Evolutionary conservation across 1,139 yeast genomes (phyloP).

Genomic region (Hyphopichia pseudoburtonii): DNA sequence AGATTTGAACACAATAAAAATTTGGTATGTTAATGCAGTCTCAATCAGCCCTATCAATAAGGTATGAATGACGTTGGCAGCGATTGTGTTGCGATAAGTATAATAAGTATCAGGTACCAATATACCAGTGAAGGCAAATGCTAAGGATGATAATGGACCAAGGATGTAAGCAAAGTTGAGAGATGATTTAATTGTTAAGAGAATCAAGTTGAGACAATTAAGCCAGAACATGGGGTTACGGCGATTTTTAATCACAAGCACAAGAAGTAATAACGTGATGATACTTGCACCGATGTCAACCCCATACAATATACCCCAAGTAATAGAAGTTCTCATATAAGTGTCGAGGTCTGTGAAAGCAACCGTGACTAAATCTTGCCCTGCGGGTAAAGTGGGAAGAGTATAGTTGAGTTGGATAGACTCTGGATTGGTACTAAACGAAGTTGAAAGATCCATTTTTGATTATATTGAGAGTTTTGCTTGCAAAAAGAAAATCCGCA

Average conservation of each 20-base stretch:
- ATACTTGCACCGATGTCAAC: conserved; percentile 30
- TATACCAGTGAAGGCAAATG: conserved; percentile 52
- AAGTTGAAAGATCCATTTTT: background rate
- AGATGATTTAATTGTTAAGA: conserved; percentile 57
- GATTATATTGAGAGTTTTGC: background rate
- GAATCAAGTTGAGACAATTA: conserved; percentile 58
- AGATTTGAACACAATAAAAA: conserved; percentile 61
- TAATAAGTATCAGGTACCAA: conserved; percentile 23
- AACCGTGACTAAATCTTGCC: background rate
- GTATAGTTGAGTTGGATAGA: background rate
- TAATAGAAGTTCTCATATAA: conserved; percentile 9
- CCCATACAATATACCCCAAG: conserved; percentile 20
- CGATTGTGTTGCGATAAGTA: conserved; percentile 43
- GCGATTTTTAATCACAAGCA: conserved; percentile 46
- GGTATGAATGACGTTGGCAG: conserved; percentile 59
- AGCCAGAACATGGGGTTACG: conserved; percentile 68
- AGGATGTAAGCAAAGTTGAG: conserved; percentile 55
- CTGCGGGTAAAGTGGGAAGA: background rate
- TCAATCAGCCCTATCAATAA: conserved; percentile 61
- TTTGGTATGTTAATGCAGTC: conserved; percentile 67
- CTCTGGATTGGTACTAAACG: background rate
- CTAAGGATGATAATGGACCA: conserved; percentile 51
- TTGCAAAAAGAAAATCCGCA: background rate
- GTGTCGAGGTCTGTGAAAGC: conserved; percentile 11
- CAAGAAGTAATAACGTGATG: conserved; percentile 21